A percentile compares a stretch with the other conserved stretches of the same genome.
These are phyloP conservation scores for Amorphotheca resinae DNA, from an alignment of 495 filamentous ascomycete species.

Conservation along the genomic window DNA sequence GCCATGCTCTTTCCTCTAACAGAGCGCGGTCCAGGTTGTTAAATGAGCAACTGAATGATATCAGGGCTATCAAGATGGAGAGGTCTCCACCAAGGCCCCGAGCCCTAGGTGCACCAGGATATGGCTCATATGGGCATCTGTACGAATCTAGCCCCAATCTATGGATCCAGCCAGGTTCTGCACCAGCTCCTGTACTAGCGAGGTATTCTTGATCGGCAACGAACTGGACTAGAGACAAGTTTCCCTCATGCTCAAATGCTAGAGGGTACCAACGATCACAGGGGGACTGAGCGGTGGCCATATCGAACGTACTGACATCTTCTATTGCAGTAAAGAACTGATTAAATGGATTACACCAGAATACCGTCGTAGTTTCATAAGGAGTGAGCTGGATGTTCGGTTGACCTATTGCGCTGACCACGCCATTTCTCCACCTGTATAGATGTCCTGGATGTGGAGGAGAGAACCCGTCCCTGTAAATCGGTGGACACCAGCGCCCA, in stretches of 20 bases:
- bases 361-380: slow-evolving; percentile 10
- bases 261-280: slow-evolving; percentile 14
- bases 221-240: slow-evolving; percentile 5
- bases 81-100: slow-evolving; percentile 13
- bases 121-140: too few relatives aligned
- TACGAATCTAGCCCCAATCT: slow-evolving; percentile 5
- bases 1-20: slow-evolving; percentile 13
- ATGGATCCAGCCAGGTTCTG: slow-evolving; percentile 9
- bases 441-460: background rate
- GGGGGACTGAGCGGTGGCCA: slow-evolving; percentile 2
- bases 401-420: background rate
- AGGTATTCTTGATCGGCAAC: slow-evolving; percentile 5
- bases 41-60: slow-evolving; percentile 14
- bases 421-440: slow-evolving; percentile 10
- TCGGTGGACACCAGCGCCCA: slow-evolving; percentile 4
- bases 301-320: slow-evolving; percentile 8
- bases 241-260: slow-evolving; percentile 7
- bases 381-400: background rate
- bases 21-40: slow-evolving; percentile 7
- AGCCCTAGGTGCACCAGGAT: too few relatives aligned
- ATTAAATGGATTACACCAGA: slow-evolving; percentile 11
- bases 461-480: background rate
- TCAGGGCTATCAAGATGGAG: slow-evolving; percentile 11
- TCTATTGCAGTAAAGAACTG: slow-evolving; percentile 9
- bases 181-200: background rate